Percentiles rank a stretch among this genome's conserved stretches.
Evolutionary conservation across 768 basidiomycete genomes (phyloP).

Genomic region (Austroboletus eburneus): DNA sequence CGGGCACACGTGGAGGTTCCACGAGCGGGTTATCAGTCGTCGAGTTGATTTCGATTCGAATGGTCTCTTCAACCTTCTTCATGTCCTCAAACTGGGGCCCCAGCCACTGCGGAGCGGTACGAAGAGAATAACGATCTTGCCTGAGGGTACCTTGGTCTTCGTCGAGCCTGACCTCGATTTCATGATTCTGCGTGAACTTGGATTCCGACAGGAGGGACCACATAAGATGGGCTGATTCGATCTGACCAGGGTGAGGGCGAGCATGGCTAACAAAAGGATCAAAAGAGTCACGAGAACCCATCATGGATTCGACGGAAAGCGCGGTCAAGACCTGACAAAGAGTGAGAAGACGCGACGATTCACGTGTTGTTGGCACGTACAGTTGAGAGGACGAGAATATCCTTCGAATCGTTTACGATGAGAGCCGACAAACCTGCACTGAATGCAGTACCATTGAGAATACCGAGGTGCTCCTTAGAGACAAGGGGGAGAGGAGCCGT

Average conservation of each 20-base stretch:
- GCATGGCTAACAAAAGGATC: constrained; percentile 73
- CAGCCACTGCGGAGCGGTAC: constrained; percentile 79
- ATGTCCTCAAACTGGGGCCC: constrained; percentile 85
- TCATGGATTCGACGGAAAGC: constrained; percentile 78
- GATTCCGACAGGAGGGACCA: constrained; percentile 66
- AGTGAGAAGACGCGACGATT: not conserved
- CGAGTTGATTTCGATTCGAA: constrained; percentile 77
- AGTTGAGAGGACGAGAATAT: constrained; percentile 54
- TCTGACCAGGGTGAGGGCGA: constrained; percentile 83
- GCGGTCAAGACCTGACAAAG: constrained; percentile 63
- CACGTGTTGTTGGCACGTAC: constrained; percentile 11
- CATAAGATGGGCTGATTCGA: constrained; percentile 70
- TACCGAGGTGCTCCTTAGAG: constrained; percentile 76
- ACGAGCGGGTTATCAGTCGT: constrained; percentile 89
- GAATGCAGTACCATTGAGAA: constrained; percentile 84
- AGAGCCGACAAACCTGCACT: constrained; percentile 75
- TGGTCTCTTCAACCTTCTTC: constrained; percentile 54
- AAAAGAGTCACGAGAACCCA: constrained; percentile 67
- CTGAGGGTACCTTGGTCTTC: constrained; percentile 71
- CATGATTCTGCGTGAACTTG: constrained; percentile 60
- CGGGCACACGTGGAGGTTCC: constrained; percentile 68
- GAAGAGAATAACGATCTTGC: constrained; percentile 67
- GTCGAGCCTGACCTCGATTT: constrained; percentile 69
- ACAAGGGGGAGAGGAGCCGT: constrained; percentile 63
- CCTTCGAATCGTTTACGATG: constrained; percentile 67